Evolutionary conservation across 768 basidiomycete species (phyloP).

Genomic region (Panaeolus cyanescens): DNA sequence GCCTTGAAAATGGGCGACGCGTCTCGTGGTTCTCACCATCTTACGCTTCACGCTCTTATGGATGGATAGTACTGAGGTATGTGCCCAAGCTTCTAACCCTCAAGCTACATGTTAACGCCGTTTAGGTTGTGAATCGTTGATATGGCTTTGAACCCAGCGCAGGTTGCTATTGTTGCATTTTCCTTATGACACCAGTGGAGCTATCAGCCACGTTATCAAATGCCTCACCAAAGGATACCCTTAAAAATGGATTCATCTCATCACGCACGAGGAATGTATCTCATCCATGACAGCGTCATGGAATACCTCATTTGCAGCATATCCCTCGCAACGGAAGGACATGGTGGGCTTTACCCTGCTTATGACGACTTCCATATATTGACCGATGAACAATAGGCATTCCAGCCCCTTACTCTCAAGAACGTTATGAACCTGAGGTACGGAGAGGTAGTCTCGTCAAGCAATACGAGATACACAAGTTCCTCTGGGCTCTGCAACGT

Average conservation of each 20-base stretch:
- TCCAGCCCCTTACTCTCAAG: constrained; percentile 74
- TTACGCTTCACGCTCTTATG: constrained; percentile 43
- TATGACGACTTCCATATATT: constrained; percentile 99
- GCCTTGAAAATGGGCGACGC: constrained; percentile 38
- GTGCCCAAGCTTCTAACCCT: constrained; percentile 9
- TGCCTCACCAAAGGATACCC: constrained; percentile 80
- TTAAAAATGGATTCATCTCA: constrained; percentile 50
- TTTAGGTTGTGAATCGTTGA: constrained; percentile 65
- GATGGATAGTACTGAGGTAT: constrained; percentile 67
- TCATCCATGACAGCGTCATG: constrained; percentile 94
- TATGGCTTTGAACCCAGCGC: constrained; percentile 84
- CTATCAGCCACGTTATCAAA: constrained; percentile 79
- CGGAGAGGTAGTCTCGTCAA: constrained; percentile 83
- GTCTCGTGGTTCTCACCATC: constrained; percentile 31
- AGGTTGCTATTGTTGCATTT: constrained; percentile 70
- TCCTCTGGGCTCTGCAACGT: constrained; percentile 94
- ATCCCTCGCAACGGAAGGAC: constrained; percentile 95
- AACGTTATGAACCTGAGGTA: constrained; percentile 79
- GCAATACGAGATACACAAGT: constrained; percentile 98
- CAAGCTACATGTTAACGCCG: neutral
- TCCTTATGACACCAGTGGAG: constrained; percentile 64
- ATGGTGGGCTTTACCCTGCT: constrained; percentile 90
- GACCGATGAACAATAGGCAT: constrained; percentile 94
- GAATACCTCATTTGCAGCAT: constrained; percentile 98
- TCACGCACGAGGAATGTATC: constrained; percentile 85